These are phyloP conservation scores for Pyrenochaeta sp. DNA, from an alignment of 2,329 filamentous ascomycete species.

Conservation along the genomic window DNA sequence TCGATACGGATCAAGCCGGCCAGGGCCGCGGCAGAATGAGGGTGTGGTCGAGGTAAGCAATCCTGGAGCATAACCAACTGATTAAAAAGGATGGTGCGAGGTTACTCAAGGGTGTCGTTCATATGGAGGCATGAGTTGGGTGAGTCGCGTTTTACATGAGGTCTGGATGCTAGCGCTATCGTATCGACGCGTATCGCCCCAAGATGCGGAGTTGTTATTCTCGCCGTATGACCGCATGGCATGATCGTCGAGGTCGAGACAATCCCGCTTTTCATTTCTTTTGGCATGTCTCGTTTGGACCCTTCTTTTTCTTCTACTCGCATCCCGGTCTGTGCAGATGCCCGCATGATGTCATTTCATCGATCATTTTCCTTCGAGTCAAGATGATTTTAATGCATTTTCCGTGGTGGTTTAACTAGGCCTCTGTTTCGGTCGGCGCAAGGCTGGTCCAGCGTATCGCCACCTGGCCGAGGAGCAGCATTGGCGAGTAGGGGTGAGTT, in stretches of 20 bases:
- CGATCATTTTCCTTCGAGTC: conserved; percentile 6
- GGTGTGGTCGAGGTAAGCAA: conserved; percentile 3
- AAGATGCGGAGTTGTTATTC: no score
- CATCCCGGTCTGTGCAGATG: conserved; percentile 19
- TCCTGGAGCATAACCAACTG: conserved; percentile 1
- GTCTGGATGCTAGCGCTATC: no score
- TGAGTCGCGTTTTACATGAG: no score
- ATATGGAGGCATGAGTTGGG: no score
- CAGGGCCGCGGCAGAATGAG: background rate
- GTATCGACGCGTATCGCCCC: conserved; percentile 7
- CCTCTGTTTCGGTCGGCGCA: conserved; percentile 15
- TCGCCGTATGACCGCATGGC: conserved; percentile 13
- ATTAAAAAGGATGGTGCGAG: background rate
- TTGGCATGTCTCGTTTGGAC: conserved; percentile 18
- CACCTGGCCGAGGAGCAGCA: conserved; percentile 21
- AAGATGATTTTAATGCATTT: no score
- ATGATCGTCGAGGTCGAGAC: no score
- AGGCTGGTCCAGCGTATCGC: conserved; percentile 8
- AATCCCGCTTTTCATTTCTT: conserved; percentile 18
- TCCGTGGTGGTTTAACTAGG: conserved; percentile 6
- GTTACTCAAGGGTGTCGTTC: background rate
- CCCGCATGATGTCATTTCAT: conserved; percentile 31
- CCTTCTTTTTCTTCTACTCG: conserved; percentile 10
- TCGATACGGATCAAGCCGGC: no score
- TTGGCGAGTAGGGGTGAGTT: conserved; percentile 34